These are phyloP conservation scores for Diutina ranongensis DNA, from an alignment of 1,139 yeast species.

Conservation along the genomic window DNA sequence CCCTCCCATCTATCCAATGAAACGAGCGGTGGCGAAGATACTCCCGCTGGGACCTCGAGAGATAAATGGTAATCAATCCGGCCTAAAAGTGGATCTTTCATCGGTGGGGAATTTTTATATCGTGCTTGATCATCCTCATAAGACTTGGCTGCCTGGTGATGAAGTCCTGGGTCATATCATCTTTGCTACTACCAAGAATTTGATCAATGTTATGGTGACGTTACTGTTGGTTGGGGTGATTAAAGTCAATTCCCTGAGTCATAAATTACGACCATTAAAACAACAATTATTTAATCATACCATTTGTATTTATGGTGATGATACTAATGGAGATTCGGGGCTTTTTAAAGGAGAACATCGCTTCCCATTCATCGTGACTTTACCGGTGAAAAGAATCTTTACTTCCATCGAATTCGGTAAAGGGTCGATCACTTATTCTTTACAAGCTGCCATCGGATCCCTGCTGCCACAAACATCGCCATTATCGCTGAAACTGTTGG, in stretches of 20 bases:
- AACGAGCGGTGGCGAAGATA: conserved; percentile 1
- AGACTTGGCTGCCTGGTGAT: conserved; percentile 56
- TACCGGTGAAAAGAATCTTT: conserved; percentile 60
- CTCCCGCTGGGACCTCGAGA: conserved; percentile 5
- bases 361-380: conserved; percentile 71
- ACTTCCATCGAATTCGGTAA: conserved; percentile 77
- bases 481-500: too few relatives aligned
- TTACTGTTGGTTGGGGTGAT: conserved; percentile 46
- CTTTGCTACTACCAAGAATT: conserved; percentile 41
- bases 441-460: conserved; percentile 45
- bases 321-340: conserved; percentile 44
- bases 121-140: conserved; percentile 61
- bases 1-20: too few relatives aligned
- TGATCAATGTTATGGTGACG: conserved; percentile 41
- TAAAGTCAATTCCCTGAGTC: conserved; percentile 41
- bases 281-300: conserved; percentile 52
- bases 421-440: conserved; percentile 63
- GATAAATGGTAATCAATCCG: background rate
- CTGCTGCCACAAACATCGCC: too few relatives aligned
- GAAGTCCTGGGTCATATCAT: conserved; percentile 55
- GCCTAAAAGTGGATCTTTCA: conserved; percentile 23
- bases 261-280: conserved; percentile 39
- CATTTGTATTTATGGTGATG: conserved; percentile 52
- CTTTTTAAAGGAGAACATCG: conserved; percentile 73
- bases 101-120: conserved; percentile 57